These are phyloP conservation scores for Penicillium arizonense DNA, from an alignment of 495 filamentous ascomycete species.

Conservation along the genomic window DNA sequence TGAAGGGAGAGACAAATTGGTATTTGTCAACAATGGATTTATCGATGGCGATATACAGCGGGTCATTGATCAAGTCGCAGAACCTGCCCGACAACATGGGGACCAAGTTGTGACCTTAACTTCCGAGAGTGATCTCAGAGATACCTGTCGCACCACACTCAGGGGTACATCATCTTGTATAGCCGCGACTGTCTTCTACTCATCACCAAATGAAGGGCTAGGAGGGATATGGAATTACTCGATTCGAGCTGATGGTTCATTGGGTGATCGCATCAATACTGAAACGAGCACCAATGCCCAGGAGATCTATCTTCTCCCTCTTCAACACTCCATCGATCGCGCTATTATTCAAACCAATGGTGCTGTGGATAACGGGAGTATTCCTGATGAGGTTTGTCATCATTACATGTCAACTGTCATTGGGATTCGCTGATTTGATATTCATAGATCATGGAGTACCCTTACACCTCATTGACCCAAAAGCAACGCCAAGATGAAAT, in stretches of 20 bases:
- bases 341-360: conserved; percentile 60
- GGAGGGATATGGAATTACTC: conserved; percentile 81
- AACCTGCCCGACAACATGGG: conserved; percentile 49
- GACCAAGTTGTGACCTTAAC: conserved; percentile 54
- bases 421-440: not conserved
- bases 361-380: too few species aligned
- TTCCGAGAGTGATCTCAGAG: conserved; percentile 52
- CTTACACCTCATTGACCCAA: conserved; percentile 66
- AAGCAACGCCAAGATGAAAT: conserved; percentile 62
- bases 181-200: conserved; percentile 71
- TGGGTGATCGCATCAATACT: conserved; percentile 60
- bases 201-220: conserved; percentile 65
- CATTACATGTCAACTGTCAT: too few species aligned
- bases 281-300: conserved; percentile 60
- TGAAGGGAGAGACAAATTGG: conserved; percentile 60
- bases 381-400: too few species aligned
- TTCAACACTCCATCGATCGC: conserved; percentile 73
- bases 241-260: conserved; percentile 65
- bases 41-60: conserved; percentile 67
- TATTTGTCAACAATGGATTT: conserved; percentile 76
- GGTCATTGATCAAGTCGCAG: conserved; percentile 61
- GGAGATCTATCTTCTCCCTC: conserved; percentile 71
- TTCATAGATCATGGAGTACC: conserved; percentile 58
- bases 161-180: conserved; percentile 72
- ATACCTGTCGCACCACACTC: conserved; percentile 63